phyloP scores from a whole-genome alignment of 2,329 filamentous ascomycete genomes.

The Cucurbitaria berberidis region DNA sequence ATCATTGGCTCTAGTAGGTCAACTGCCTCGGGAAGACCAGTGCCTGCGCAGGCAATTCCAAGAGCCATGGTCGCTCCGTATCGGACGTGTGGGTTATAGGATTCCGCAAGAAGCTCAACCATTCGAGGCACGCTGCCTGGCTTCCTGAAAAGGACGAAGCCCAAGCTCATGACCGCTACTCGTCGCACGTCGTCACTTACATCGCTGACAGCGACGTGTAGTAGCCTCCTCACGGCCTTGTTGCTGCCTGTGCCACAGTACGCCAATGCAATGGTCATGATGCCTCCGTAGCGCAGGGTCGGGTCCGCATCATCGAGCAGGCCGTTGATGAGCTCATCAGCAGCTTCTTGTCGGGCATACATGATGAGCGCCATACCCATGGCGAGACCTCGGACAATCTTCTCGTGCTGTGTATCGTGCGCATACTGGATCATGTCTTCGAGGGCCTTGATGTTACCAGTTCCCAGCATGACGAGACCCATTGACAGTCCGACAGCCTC shows the following conservation, averaged over 20 bases:
- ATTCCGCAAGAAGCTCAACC: slow-evolving; percentile 97
- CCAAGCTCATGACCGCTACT: slow-evolving; percentile 95
- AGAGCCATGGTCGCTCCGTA: slow-evolving; percentile 98
- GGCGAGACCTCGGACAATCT: slow-evolving; percentile 94
- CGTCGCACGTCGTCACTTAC: slow-evolving; percentile 97
- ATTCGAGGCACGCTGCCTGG: slow-evolving; percentile 96
- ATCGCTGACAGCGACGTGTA: slow-evolving; percentile 96
- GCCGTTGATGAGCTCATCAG: slow-evolving; percentile 92
- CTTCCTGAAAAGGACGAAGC: slow-evolving; percentile 98
- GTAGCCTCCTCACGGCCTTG: slow-evolving; percentile 93
- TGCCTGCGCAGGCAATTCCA: slow-evolving; percentile 96
- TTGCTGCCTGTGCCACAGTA: slow-evolving; percentile 98
- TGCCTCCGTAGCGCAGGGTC: slow-evolving; percentile 92
- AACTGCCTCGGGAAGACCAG: slow-evolving; percentile 93
- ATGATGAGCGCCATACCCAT: slow-evolving; percentile 98
- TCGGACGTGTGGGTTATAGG: slow-evolving; percentile 97
- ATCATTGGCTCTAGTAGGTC: slow-evolving; percentile 98
- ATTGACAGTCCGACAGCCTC: slow-evolving; percentile 95
- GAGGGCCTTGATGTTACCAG: slow-evolving; percentile 90
- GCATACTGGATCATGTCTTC: slow-evolving; percentile 98
- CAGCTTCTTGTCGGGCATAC: slow-evolving; percentile 93
- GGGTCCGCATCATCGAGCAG: slow-evolving; percentile 93
- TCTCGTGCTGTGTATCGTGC: slow-evolving; percentile 97
- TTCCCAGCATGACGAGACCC: slow-evolving; percentile 97
- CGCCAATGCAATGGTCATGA: slow-evolving; percentile 96